Conservation (phyloP, 768 basidiomycete genomes). For the Pholiota microspora region DNA sequence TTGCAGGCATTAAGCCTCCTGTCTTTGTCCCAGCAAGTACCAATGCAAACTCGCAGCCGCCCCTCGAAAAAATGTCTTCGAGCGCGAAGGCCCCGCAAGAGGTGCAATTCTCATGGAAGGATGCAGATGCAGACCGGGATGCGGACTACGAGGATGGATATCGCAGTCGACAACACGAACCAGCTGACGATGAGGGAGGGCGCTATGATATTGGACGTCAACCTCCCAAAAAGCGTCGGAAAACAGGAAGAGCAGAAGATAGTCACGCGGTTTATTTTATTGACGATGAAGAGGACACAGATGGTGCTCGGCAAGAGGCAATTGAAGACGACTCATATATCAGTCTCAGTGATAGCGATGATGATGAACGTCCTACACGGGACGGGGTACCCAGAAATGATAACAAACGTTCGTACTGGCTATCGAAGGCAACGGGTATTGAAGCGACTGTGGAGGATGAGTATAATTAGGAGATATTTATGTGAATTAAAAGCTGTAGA, state of each 20-base stretch:
- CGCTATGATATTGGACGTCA: constrained; percentile 53
- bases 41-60: too few species aligned
- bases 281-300: constrained; percentile 40
- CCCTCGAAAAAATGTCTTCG: too few species aligned
- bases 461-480: constrained; percentile 1
- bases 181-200: constrained; percentile 47
- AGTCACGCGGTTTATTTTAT: constrained; percentile 48
- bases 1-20: constrained; percentile 44
- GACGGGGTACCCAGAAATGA: constrained; percentile 24
- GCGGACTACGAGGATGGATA: constrained; percentile 17
- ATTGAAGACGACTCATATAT: not conserved
- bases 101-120: constrained; percentile 13
- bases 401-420: constrained; percentile 53
- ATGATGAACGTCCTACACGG: constrained; percentile 4
- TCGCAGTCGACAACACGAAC: constrained; percentile 7
- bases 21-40: too few species aligned
- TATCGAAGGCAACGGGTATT: constrained; percentile 48
- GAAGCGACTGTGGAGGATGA: constrained; percentile 26
- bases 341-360: constrained; percentile 14
- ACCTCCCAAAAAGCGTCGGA: constrained; percentile 46
- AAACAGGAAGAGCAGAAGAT: constrained; percentile 37
- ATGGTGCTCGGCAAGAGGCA: constrained; percentile 10
- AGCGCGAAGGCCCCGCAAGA: constrained; percentile 12
- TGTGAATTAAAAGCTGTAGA: not conserved
- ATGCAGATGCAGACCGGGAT: not conserved